Conservation (phyloP, 2,329 filamentous ascomycete species). For the Penicillium hesseltinei region DNA sequence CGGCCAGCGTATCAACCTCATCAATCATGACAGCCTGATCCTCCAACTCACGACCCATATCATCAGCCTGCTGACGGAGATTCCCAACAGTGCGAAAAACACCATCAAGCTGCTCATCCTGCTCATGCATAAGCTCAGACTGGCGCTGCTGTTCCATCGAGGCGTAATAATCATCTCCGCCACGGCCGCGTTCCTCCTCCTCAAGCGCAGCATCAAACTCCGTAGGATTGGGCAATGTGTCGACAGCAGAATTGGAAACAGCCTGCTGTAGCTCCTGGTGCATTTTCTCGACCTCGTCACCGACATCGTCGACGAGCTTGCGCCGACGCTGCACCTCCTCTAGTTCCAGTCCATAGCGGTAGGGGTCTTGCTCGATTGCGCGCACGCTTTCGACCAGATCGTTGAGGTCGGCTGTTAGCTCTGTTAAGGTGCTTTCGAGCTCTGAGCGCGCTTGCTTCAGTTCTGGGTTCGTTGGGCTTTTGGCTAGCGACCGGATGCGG, state of each 20-base stretch:
- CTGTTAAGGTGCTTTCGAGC: constrained; percentile 71
- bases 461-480: constrained; percentile 68
- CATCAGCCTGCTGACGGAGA: constrained; percentile 82
- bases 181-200: constrained; percentile 39
- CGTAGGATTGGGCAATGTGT: constrained; percentile 58
- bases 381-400: constrained; percentile 85
- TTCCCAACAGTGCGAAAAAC: constrained; percentile 94
- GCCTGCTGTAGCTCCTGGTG: constrained; percentile 71
- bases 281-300: constrained; percentile 86
- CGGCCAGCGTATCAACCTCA: constrained; percentile 77
- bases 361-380: constrained; percentile 82
- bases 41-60: constrained; percentile 94
- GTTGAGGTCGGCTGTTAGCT: constrained; percentile 78
- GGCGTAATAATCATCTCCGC: constrained; percentile 64
- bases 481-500: constrained; percentile 84
- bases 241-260: constrained; percentile 42
- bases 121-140: constrained; percentile 85
- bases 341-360: constrained; percentile 79
- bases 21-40: constrained; percentile 90
- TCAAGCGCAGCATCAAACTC: constrained; percentile 51
- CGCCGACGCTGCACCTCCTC: constrained; percentile 79
- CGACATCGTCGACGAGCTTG: constrained; percentile 83
- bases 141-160: constrained; percentile 91
- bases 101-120: constrained; percentile 88
- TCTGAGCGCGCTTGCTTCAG: constrained; percentile 66